Conservation (phyloP, 768 basidiomycete species). For the Neoboletus subvelutipes region DNA sequence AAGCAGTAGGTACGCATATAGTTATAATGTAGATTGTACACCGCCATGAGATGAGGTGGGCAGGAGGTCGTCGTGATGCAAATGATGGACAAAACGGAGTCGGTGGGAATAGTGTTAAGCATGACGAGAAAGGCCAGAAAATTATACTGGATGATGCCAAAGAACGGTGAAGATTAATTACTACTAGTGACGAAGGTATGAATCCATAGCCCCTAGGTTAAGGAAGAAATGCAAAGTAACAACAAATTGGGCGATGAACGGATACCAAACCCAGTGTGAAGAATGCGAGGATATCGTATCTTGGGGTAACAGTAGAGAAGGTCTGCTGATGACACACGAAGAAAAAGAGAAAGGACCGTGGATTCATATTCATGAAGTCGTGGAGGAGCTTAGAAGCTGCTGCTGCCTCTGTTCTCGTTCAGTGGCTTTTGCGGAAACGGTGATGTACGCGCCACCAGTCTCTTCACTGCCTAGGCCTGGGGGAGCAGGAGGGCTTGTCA, state of each 20-base stretch:
- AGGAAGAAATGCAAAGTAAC: conserved; percentile 21
- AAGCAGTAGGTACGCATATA: conserved; percentile 35
- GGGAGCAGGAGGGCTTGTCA: conserved; percentile 61
- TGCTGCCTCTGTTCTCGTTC: conserved; percentile 51
- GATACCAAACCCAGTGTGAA: conserved; percentile 25
- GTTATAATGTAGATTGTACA: conserved; percentile 38
- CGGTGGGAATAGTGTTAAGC: conserved; percentile 26
- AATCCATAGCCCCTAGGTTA: conserved; percentile 18
- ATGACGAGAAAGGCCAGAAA: conserved; percentile 23
- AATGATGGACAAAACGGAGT: conserved; percentile 24
- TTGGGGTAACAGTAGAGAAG: conserved; percentile 25
- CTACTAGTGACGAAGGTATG: conserved; percentile 31
- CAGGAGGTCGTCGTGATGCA: conserved; percentile 28
- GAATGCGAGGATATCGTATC: conserved; percentile 30
- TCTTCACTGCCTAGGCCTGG: conserved; percentile 72
- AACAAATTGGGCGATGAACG: conserved; percentile 23
- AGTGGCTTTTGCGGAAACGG: conserved; percentile 76
- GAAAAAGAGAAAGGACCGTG: conserved; percentile 9
- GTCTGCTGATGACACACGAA: conserved; percentile 20
- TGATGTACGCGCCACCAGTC: conserved; percentile 82
- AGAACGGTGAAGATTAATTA: conserved; percentile 35
- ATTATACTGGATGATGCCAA: conserved; percentile 31
- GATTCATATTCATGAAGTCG: conserved; percentile 27
- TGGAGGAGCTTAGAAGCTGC: conserved; percentile 27
- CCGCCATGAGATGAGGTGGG: conserved; percentile 25